Base-by-base conservation (phyloP, 768 basidiomycete species). In the Dacryopinax spathularia region DNA sequence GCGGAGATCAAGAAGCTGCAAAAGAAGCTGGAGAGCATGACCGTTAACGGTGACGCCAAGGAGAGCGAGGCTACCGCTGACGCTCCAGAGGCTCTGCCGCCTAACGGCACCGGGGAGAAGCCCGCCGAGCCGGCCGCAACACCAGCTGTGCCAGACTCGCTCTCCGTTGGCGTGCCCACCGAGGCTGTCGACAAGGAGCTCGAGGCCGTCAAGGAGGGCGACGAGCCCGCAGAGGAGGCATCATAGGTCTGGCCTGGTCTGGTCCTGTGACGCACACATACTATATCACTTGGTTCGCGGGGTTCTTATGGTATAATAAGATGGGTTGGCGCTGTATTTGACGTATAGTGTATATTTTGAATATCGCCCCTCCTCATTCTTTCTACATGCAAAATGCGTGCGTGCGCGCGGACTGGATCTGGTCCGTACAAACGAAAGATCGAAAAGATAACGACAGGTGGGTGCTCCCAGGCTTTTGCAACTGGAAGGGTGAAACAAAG, bases 1-100 rank as follows among this genome's bases (percentile, higher is more conserved):
- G 81, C 79, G 15, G 82, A 87, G 67, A 88, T 92, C 71, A 76
- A 80, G 68, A 82, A 82, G 60, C 78, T 91, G 13, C 56, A 66
- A 33, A 63, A 61, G 43, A 1, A 41, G 41, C 60, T 41, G 35
- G n/a, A 56, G 13, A 61, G 43, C 41, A 48, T 56, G 48, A 56
- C 48, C 22, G 48, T 56, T 29, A 56, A 56, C 20, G 63, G 63
- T 33, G 59, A 60, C 25, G 33, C 39, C 27, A 20, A 60, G 48
- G 33, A 33, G 29, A 35, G 48, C 20, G 60, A 29, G 4, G 36
- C 61, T 25, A 36, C 60, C 25, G 22, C 64, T 18, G 31, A 44
- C 10, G 29, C 63, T 4, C 48, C 44, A 22, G 37, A 34, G 9
- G 37, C 18, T 27, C 77, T 77, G 43, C 75, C 76, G n/a, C 75